These are phyloP conservation scores for Cryphonectria japonica DNA, from an alignment of 2,329 filamentous ascomycete genomes.

Conservation along the genomic window DNA sequence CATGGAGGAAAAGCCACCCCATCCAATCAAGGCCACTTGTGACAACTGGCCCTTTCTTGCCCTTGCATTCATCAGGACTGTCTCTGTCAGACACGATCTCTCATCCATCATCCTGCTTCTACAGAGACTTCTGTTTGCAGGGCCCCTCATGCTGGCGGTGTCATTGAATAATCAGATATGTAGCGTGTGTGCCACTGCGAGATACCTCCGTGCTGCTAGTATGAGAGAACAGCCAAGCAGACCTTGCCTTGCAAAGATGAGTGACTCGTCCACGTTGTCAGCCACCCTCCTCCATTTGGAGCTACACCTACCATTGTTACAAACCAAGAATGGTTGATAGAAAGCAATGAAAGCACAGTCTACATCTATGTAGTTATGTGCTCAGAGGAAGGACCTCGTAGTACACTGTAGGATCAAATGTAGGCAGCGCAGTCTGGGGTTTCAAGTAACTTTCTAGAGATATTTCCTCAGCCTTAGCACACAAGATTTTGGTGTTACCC, in stretches of 20 bases:
- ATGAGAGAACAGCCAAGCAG: not conserved
- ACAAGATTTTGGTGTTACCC: too few relatives aligned
- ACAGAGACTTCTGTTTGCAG: not conserved
- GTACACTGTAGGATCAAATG: not conserved
- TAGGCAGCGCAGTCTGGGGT: not conserved
- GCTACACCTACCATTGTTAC: not conserved
- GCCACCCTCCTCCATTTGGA: not conserved
- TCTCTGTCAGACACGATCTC: not conserved
- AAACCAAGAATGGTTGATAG: too few relatives aligned
- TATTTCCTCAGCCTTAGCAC: not conserved
- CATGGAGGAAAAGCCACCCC: not conserved
- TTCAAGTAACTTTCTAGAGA: not conserved
- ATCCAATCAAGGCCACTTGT: not conserved
- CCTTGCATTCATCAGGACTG: not conserved
- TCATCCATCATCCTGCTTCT: not conserved
- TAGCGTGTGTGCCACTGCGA: not conserved
- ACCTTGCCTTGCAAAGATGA: not conserved
- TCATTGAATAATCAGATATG: not conserved
- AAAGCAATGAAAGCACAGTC: not conserved
- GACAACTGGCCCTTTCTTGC: not conserved
- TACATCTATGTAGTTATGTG: not conserved
- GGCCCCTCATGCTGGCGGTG: not conserved
- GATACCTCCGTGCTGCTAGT: not conserved
- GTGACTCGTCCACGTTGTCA: not conserved
- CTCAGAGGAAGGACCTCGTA: not conserved